Evolutionary conservation across 2,329 filamentous ascomycete species (phyloP).

Genomic region (Chrysoporthe cubensis): DNA sequence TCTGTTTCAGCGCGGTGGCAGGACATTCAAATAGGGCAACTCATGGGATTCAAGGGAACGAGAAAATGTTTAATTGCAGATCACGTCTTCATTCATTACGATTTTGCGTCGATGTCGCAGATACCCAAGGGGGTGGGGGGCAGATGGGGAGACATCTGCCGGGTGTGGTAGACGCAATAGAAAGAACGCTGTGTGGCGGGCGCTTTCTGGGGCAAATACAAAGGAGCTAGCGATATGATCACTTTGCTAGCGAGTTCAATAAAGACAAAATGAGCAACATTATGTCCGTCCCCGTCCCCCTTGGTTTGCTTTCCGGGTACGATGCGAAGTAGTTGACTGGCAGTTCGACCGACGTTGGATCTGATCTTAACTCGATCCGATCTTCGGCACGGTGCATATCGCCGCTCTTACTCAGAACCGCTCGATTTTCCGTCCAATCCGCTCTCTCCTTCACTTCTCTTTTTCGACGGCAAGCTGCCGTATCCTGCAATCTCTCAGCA

Average conservation of each 20-base stretch:
- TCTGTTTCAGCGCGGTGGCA: slow-evolving; percentile 6
- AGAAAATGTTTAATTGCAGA: slow-evolving; percentile 7
- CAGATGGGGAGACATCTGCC: neutral
- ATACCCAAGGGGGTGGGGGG: neutral
- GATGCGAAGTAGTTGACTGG: too few relatives aligned
- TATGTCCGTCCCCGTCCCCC: too few relatives aligned
- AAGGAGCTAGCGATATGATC: neutral
- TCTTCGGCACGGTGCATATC: too few relatives aligned
- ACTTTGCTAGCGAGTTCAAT: neutral
- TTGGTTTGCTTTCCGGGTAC: too few relatives aligned
- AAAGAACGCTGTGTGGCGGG: neutral
- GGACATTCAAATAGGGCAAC: slow-evolving; percentile 6
- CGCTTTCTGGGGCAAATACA: neutral
- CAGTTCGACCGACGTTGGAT: too few relatives aligned
- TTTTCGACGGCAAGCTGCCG: too few relatives aligned
- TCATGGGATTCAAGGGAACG: neutral
- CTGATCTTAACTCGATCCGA: too few relatives aligned
- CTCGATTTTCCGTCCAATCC: too few relatives aligned
- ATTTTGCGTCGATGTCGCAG: slow-evolving; percentile 1
- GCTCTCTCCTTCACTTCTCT: too few relatives aligned
- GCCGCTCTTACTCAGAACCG: too few relatives aligned
- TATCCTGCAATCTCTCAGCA: too few relatives aligned
- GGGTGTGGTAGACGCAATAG: neutral
- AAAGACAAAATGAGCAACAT: neutral
- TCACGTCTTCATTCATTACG: slow-evolving; percentile 16